Evolutionary conservation across 1,284 basidiomycete genomes (phyloP).

Genomic region (Ustilago trichophora): DNA sequence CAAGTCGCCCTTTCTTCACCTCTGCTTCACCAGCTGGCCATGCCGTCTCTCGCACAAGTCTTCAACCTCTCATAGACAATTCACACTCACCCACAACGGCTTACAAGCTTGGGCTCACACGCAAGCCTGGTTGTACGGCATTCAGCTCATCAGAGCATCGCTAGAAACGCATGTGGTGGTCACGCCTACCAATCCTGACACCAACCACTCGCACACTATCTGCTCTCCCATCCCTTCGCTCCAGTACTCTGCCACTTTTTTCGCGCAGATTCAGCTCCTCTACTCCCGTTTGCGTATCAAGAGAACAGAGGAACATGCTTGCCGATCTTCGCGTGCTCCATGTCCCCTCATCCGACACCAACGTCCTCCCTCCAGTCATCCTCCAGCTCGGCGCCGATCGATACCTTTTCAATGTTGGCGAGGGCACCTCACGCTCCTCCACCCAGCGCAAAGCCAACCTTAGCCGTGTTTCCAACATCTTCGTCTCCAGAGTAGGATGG

Average conservation of each 20-base stretch:
- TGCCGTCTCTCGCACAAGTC: not conserved
- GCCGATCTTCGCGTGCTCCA: constrained; percentile 55
- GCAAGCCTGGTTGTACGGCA: not conserved
- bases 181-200: constrained; percentile 1
- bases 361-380: constrained; percentile 81
- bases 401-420: constrained; percentile 86
- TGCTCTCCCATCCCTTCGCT: not conserved
- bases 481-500: constrained; percentile 76
- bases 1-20: too few species aligned
- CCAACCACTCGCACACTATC: too few species aligned
- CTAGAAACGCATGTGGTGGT: constrained; percentile 28
- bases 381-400: constrained; percentile 78
- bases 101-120: not conserved
- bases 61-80: not conserved
- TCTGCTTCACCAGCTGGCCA: too few species aligned
- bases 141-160: constrained; percentile 1
- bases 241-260: not conserved
- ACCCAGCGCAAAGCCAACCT: constrained; percentile 75
- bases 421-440: constrained; percentile 79
- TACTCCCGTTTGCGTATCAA: not conserved
- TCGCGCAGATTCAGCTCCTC: constrained; percentile 9
- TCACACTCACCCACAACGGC: not conserved
- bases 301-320: constrained; percentile 19
- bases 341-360: constrained; percentile 69
- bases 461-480: constrained; percentile 76